Evolutionary conservation across 768 basidiomycete species (phyloP), one percentile per base, ranked within the genome.

Genomic region (Pisolithus marmoratus): DNA sequence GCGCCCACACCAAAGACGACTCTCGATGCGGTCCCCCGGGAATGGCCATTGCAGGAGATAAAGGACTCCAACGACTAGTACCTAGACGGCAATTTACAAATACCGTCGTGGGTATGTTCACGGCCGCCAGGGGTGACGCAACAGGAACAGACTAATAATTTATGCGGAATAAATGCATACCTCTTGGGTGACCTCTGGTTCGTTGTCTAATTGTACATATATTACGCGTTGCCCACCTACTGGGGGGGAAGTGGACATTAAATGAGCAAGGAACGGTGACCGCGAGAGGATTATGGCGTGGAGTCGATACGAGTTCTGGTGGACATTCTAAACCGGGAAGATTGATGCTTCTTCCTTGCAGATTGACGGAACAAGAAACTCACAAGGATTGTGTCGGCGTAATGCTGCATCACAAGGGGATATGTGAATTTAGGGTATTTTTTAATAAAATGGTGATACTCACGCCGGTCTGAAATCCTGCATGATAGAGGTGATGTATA

Each of bases 201-300:
- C 86, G 54, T 81, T 79, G 60, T 87, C 84, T 54, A 93, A 72
- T 56, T 83, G 79, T 50, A 92, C 80, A 63, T 84, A 85, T 60
- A 94, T 80, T 50, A 80, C 74, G 58, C 84, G 80, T 60, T 84
- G 82, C 14, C 79, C 83, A 53, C 76, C 75, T 36, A 75, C 72
- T 68, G 82, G 83, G 23, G 84, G 84, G 31, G 85, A 83, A 46
- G 86, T 88, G 50, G 85, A 87, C 85, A 95, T 90, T 58, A 91
- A 76, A 66, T 92, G 90, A 38, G 86, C 88, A 62, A 94, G 80
- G 70, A 83, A 89, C 36, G 93, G 91, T 29, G 91, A 93, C 49
- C 86, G 85, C 54, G 90, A 89, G 55, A 94, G 76, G 58, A 94
- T 85, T 68, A 94, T 87, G 56, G 85, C 82, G 71, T 93, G 88